Base-by-base conservation (phyloP, 1,284 basidiomycete genomes). In the Melanopsichium pennsylvanicum region DNA sequence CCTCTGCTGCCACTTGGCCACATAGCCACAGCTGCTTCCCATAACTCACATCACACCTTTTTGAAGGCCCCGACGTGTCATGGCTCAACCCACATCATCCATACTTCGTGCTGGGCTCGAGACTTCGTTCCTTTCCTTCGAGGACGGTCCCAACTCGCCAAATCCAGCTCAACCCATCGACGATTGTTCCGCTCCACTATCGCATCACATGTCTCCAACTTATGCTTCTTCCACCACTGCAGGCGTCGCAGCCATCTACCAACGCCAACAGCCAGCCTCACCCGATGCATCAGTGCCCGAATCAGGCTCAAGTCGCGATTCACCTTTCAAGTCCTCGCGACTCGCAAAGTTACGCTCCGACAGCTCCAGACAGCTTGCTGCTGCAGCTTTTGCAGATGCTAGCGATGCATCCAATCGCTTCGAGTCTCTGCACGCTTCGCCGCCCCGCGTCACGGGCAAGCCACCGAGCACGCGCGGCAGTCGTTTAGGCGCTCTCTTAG, bases 71-170 rank as follows among this genome's bases (percentile, higher is more conserved):
- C 8, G 8, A 12, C n/a, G 7, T 7, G 22, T 22, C 22, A 61
- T 61, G 58, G 58, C 50, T n/a, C 50, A 54, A 25, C 16, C 35
- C 7, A 32, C 38, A n/a, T 23, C 49, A 11, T 44, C 50, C 1
- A 32, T 39, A 41, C 31, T 42, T 10, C 45, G 22, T 3, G 45
- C 41, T 26, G 45, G 16, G 12, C 42, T 33, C 22, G 47, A 51
- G 12, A 46, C 56, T 4, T 58, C 54, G 22, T 64, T 64, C 19
- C 45, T 64, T 18, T 58, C 61, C 29, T 57, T 64, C 16, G 49
- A 64, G 36, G 49, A 57, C 32, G 49, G 31, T 16, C 45, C 40
- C 31, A 45, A 51, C 43, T 57, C 48, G n/a, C 54, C 54, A 21
- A 32, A 43, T 12, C 36, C 40, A 21, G 35, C 8, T 2, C 47